These are phyloP conservation scores for Asterochloris sp. DNA, from an alignment of 139 green algal species.

Conservation along the genomic window DNA sequence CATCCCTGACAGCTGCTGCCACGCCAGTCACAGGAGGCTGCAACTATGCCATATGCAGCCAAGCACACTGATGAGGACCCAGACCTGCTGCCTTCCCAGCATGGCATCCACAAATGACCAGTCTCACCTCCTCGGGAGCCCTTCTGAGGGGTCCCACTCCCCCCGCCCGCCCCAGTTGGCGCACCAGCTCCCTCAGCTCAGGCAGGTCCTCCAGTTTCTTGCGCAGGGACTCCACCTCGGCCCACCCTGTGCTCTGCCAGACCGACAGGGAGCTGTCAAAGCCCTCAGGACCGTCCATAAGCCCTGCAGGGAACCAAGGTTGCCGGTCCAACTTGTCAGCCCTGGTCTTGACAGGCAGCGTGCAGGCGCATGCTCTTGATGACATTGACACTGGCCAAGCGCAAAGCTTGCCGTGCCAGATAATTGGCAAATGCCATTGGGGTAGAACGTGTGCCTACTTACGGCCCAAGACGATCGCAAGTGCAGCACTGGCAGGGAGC, in stretches of 20 bases:
- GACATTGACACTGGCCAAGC: too few relatives aligned
- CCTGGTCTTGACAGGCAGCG: background rate
- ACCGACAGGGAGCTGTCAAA: slow-evolving; percentile 64
- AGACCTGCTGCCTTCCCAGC: background rate
- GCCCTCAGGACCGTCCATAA: slow-evolving; percentile 59
- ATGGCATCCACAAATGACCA: background rate
- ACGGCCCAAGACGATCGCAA: too few relatives aligned
- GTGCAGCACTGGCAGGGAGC: background rate
- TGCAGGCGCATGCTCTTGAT: background rate
- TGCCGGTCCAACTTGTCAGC: background rate
- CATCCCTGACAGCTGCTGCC: too few relatives aligned
- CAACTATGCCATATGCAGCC: too few relatives aligned
- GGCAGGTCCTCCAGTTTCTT: slow-evolving; percentile 73
- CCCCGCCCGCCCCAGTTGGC: slow-evolving; percentile 64
- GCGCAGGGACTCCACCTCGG: slow-evolving; percentile 66
- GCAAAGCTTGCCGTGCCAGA: too few relatives aligned
- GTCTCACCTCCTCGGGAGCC: slow-evolving; percentile 59
- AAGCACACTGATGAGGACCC: too few relatives aligned
- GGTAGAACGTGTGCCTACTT: too few relatives aligned
- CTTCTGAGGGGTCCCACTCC: slow-evolving; percentile 73
- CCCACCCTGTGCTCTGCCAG: slow-evolving; percentile 77
- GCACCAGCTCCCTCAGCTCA: slow-evolving; percentile 84
- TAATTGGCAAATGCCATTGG: too few relatives aligned
- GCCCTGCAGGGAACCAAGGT: slow-evolving; percentile 27
- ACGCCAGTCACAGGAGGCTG: too few relatives aligned